Conservation (phyloP, 805 yeast genomes). For the Clavispora asparagi region DNA sequence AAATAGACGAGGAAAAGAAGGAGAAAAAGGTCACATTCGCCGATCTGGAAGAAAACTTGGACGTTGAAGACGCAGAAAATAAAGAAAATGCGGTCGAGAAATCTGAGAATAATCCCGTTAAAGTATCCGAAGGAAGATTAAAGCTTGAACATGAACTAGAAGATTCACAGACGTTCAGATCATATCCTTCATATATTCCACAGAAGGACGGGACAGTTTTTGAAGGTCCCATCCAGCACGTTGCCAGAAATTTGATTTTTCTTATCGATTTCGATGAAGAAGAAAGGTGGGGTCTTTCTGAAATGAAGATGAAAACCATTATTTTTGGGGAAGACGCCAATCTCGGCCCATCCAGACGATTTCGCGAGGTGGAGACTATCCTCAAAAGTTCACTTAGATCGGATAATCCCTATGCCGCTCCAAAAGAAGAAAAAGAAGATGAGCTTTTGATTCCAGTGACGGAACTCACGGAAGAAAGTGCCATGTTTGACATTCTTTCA, state of each 20-base stretch:
- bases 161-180: background rate
- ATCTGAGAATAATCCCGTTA: background rate
- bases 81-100: background rate
- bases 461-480: slow-evolving; percentile 30
- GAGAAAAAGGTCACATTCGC: slow-evolving; percentile 21
- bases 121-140: slow-evolving; percentile 2
- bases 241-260: slow-evolving; percentile 50
- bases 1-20: background rate
- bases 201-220: slow-evolving; percentile 24
- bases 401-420: slow-evolving; percentile 33
- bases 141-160: background rate
- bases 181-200: slow-evolving; percentile 4
- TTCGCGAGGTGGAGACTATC: slow-evolving; percentile 50
- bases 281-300: slow-evolving; percentile 18
- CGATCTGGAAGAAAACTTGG: slow-evolving; percentile 8
- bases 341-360: slow-evolving; percentile 47
- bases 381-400: slow-evolving; percentile 27
- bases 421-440: slow-evolving; percentile 27
- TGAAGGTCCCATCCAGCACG: slow-evolving; percentile 68
- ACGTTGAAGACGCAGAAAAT: background rate
- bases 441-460: slow-evolving; percentile 29
- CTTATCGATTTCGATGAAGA: slow-evolving; percentile 45
- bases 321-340: slow-evolving; percentile 61
- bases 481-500: slow-evolving; percentile 38
- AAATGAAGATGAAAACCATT: slow-evolving; percentile 22